Conservation (phyloP, 805 yeast species). For the Wickerhamomyces canadensis region DNA sequence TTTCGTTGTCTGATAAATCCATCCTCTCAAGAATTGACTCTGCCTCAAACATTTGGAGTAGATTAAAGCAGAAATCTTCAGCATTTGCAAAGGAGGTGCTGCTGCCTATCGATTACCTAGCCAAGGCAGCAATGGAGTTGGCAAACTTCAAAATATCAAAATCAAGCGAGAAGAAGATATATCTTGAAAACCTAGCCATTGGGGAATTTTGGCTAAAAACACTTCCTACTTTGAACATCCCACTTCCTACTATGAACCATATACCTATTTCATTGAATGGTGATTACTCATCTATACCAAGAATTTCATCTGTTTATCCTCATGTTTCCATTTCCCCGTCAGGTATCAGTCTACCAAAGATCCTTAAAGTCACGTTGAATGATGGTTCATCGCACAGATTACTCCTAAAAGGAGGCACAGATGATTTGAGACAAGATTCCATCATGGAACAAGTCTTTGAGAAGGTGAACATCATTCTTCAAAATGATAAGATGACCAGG, state of each 20-base stretch:
- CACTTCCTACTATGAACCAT: constrained; percentile 61
- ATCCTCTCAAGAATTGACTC: constrained; percentile 44
- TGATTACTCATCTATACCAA: constrained; percentile 41
- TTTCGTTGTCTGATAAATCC: constrained; percentile 29
- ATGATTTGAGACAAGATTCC: constrained; percentile 92
- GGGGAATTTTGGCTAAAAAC: constrained; percentile 55
- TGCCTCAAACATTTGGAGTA: constrained; percentile 43
- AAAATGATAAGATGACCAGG: constrained; percentile 48
- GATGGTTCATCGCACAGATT: constrained; percentile 56
- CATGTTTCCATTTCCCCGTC: constrained; percentile 60
- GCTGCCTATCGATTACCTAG: constrained; percentile 42
- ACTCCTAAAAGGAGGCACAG: constrained; percentile 79
- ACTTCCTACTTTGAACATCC: constrained; percentile 43
- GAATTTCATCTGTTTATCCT: constrained; percentile 39
- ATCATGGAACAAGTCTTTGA: constrained; percentile 96
- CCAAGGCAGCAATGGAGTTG: constrained; percentile 44
- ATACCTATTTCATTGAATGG: constrained; percentile 36
- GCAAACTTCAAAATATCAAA: constrained; percentile 41
- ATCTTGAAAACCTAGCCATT: constrained; percentile 28
- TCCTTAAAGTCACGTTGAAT: constrained; percentile 47
- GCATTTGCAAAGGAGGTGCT: constrained; percentile 28
- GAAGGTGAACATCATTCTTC: constrained; percentile 69
- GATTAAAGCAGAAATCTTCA: constrained; percentile 26
- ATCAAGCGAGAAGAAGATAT: constrained; percentile 13
- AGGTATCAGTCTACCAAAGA: constrained; percentile 87